Evolutionary conservation across 2,329 filamentous ascomycete species (phyloP).

Genomic region (Juglanconis sp.): DNA sequence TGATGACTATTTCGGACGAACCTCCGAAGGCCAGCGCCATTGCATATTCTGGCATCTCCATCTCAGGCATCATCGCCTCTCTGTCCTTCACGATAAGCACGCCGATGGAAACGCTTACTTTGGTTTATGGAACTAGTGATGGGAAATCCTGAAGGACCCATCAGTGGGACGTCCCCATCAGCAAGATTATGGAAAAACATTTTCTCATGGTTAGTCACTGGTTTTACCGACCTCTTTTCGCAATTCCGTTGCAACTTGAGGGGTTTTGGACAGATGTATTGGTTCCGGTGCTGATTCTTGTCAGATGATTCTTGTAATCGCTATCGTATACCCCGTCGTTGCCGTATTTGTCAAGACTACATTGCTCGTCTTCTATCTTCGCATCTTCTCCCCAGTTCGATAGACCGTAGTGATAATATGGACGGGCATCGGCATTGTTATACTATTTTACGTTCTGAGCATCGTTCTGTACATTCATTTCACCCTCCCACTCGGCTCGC

Average conservation of each 20-base stretch:
- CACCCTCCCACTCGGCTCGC: background rate
- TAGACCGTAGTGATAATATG: background rate
- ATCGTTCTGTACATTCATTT: background rate
- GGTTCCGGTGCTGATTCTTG: background rate
- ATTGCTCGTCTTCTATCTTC: constrained; percentile 3
- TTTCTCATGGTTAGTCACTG: background rate
- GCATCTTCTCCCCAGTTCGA: background rate
- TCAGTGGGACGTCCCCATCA: constrained; percentile 2
- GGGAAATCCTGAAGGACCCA: constrained; percentile 1
- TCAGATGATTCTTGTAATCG: background rate
- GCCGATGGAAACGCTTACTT: background rate
- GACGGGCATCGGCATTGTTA: background rate
- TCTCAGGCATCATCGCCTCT: background rate
- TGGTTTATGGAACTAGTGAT: background rate
- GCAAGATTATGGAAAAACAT: background rate
- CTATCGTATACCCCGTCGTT: background rate
- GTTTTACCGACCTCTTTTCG: background rate
- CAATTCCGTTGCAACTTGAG: background rate
- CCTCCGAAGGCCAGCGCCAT: background rate
- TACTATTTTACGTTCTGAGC: background rate
- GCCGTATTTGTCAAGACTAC: constrained; percentile 4
- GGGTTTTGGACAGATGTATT: background rate
- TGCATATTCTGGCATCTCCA: background rate
- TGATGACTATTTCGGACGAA: background rate
- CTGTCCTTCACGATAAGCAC: background rate